Conservation (phyloP, 257 asterid genomes). For the Coffea canephora region DNA sequence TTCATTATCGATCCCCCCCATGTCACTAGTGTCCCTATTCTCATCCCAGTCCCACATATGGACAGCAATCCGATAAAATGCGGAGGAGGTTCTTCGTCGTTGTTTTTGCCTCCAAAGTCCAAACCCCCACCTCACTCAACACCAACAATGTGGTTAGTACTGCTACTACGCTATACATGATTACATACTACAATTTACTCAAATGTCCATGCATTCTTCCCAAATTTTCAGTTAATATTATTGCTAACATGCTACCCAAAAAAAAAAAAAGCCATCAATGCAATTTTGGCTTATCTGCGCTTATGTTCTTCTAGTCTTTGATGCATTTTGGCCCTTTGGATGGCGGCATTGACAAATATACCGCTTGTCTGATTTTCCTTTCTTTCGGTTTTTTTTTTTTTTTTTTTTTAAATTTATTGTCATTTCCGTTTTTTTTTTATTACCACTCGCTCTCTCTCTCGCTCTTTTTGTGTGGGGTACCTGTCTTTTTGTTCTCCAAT, state of each 20-base stretch:
- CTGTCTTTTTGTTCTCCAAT: neutral
- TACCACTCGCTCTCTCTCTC: neutral
- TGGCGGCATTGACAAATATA: slow-evolving; percentile 20
- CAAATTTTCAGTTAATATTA: slow-evolving; percentile 23
- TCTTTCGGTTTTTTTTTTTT: neutral
- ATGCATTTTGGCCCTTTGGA: slow-evolving; percentile 30
- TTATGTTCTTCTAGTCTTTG: slow-evolving; percentile 24
- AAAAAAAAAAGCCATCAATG: slow-evolving; percentile 33
- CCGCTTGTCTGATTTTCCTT: slow-evolving; percentile 40
- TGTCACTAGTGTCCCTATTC: slow-evolving; percentile 20
- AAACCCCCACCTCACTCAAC: neutral
- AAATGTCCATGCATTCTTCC: slow-evolving; percentile 27
- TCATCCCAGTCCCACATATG: slow-evolving; percentile 22
- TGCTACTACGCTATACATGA: neutral
- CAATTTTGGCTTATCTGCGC: slow-evolving; percentile 32
- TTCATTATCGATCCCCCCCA: slow-evolving; percentile 21
- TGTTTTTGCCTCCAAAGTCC: neutral
- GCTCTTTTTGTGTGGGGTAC: neutral
- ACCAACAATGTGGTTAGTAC: neutral
- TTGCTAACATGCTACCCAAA: slow-evolving; percentile 2
- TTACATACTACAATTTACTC: slow-evolving; percentile 17
- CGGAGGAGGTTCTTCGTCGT: neutral
- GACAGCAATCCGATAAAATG: slow-evolving; percentile 25
- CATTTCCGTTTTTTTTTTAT: slow-evolving; percentile 12
- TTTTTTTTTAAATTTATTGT: slow-evolving; percentile 12